Base-by-base conservation (phyloP, 2,329 filamentous ascomycete species). In the Fusarium coffeatum region DNA sequence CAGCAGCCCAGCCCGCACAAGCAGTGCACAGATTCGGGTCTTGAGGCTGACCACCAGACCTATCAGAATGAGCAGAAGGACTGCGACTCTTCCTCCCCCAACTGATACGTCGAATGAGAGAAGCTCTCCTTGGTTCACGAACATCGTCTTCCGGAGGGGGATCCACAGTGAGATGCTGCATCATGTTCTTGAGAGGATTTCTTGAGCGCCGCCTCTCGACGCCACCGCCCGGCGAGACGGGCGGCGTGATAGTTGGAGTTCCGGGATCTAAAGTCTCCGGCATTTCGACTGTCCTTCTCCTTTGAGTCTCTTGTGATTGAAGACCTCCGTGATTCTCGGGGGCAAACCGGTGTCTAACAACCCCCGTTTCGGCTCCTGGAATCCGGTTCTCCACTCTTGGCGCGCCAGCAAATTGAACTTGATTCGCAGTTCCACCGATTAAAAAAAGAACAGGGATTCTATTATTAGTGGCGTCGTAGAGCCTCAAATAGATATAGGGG, bases 121-220 rank as follows among this genome's bases (percentile, higher is more conserved):
- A 79, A 13, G 67, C 66, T 45, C 76, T 74, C n/a, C 76, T 70
- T 4, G 76, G 71, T 40, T 75, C 62, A 20, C 73, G 69, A 27
- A 72, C 71, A 10, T 74, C 72, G 22, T 78, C 73, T 30, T 74
- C 72, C 34, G 75, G 69, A 9, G 76, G 72, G 10, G 74, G 65
- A 30, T 80, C 78, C 51, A 80, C 78, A 32, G 78, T 79, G 49
- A 80, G 77, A 59, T 80, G 78, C 64, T 79, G 78, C 74, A 80
- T 80, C 77, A 80, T 80, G 59, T 76, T 79, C 53, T 73, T 76
- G 48, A 80, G 71, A 53, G 78, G 78, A 62, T 80, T 80, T 71
- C 74, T 77, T 50, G 78, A 80, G 25, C 78, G 72, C 37, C 78
- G 76, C 40, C 77, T 76, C 70, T 77, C 74, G 3, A 76, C 55